Conservation (phyloP, 2,329 filamentous ascomycete species). For the Fusarium luffae region DNA sequence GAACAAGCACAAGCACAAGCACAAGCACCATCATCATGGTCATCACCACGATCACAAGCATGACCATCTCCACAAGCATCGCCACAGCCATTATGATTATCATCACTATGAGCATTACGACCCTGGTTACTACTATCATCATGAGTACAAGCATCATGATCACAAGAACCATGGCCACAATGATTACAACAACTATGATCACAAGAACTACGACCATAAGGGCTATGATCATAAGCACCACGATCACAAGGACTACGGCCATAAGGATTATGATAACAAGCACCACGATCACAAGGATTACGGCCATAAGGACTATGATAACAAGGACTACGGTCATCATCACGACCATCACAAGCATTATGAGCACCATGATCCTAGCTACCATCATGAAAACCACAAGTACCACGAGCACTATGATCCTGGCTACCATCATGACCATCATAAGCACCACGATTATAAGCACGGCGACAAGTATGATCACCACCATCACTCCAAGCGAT, state of each 20-base stretch:
- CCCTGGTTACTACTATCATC: not conserved
- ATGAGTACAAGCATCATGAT: not conserved
- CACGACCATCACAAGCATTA: not conserved
- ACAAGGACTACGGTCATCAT: not conserved
- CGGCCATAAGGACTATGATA: not conserved
- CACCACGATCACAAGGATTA: not conserved
- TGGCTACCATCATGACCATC: conserved; percentile 3
- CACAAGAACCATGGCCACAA: not conserved
- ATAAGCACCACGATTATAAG: conserved; percentile 10
- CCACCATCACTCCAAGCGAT: conserved; percentile 18
- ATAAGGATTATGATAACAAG: not conserved
- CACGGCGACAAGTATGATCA: conserved; percentile 8
- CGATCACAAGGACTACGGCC: not conserved
- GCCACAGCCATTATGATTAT: conserved; percentile 19
- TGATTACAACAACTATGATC: too few species aligned
- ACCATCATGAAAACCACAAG: not conserved
- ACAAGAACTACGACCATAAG: not conserved
- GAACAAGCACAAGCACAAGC: not conserved
- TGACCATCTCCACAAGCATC: conserved; percentile 23
- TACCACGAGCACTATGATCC: not conserved
- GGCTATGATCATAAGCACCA: not conserved
- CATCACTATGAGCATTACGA: conserved; percentile 2
- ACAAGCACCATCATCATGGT: conserved; percentile 2
- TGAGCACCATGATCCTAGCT: not conserved
- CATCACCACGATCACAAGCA: conserved; percentile 14